Evolutionary conservation across 495 filamentous ascomycete species (phyloP), one percentile per base, ranked within the genome.

Genomic region (Sporormia fimetaria): DNA sequence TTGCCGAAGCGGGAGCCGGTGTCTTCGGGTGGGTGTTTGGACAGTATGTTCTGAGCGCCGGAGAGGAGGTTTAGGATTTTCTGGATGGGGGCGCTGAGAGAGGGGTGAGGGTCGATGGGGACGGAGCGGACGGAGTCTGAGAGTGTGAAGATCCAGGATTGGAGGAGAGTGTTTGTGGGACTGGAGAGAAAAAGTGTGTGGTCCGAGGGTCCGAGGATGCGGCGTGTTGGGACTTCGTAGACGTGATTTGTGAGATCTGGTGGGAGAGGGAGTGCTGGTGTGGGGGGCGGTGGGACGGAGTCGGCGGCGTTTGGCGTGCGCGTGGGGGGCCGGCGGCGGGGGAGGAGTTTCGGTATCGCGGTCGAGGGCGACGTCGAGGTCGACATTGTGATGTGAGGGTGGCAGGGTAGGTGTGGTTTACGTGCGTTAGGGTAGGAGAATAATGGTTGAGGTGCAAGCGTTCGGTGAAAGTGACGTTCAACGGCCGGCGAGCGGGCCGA

Each of bases 1-100:
- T 99, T 99, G 21, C 90, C 92, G 54, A 99, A 99, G 25, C 90
- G 74, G 4, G 86, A 94, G 18, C 83, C 81, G 49, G 83, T 78
- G 40, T 95, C 85, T 46, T 82, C 68, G 1, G 92, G 78, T 1
- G 92, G 92, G 32, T 78, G 76, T 20, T 69, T 61, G 1, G 64
- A 61, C 4, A 88, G 65, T 6, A 83, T 63, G 2, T 65, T 58
- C 36, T 80, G 74, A 8, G 83, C 70, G 21, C 71, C 66, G 30
- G 79, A 68, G 17, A 99, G 70, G 28, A 94, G 75, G 8, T 56
- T 47, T n/a, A 87, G 63, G 34, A 96, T 74, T 17, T 72, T 68
- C 37, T 61, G 58, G 37, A 93, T 66, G 26, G 69, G 50, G 7
- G 71, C 65, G 41, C 77, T 70, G 6, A 72, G 53, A 15, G 71